Base-by-base conservation (phyloP, 2,329 filamentous ascomycete genomes). In the Xylaria sp. region DNA sequence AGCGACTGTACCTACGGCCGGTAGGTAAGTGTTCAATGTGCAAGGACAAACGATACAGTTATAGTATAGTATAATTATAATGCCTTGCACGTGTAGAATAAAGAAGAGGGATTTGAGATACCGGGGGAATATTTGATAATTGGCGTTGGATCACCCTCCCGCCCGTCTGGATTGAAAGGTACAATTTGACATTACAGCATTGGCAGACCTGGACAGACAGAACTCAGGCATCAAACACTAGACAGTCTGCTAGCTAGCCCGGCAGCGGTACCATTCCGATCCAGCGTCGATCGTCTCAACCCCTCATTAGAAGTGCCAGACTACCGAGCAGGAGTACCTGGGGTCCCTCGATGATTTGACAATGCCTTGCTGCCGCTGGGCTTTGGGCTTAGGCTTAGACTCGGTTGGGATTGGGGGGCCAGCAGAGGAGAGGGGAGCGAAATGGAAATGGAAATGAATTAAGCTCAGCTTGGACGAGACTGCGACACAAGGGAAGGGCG, bases 31-130 rank as follows among this genome's bases (percentile, higher is more conserved):
- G 39, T 51, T 42, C 56, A 59, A 32, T 30, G 24, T 36, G n/a
- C 19, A 61, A 54, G 19, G 45, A 60, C 27, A 36, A 69, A 65
- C 34, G 34, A 32, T 27, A 39, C 8, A 45, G 21, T 32, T 24
- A 48, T 48, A 48, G 42, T 39, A 21, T 9, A 58, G 32, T 64
- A 51, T 51, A 58, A 32, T 58, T 64, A 51, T 51, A 58, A 32
- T 58, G 61, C 54, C 39, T 47, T 50, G 30, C 45, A 64, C 65
- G 61, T 64, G 50, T 61, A 61, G 47, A 42, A 58, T 19, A 57
- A 47, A n/a, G 56, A 32, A 24, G 19, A 19, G 47, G 45, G n/a
- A 71, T 71, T 71, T 69, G 69, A 71, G 64, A 69, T 69, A 64
- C 24, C 34, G 36, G 61, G 65, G 61, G 34, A 45, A 42, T 61